A percentile compares a stretch with the other conserved stretches of the same genome.
Conservation (phyloP, 768 basidiomycete species). For the Obba rivulosa region DNA sequence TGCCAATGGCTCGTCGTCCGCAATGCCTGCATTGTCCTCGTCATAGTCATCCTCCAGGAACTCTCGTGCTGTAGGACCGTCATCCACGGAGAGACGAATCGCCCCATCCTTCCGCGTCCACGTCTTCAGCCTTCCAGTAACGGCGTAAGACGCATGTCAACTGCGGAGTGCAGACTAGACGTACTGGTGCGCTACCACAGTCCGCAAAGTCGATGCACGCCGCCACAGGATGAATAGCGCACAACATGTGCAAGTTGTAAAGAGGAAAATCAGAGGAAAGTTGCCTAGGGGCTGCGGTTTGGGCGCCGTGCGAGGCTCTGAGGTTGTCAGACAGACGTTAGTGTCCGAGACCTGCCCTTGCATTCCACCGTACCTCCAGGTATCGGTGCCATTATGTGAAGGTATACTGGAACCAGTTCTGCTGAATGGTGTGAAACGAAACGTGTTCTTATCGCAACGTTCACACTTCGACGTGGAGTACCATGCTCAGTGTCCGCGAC, state of each 20-base stretch:
- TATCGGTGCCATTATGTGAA: too few species aligned
- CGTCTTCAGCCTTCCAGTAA: slow-evolving; percentile 45
- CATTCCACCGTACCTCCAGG: too few species aligned
- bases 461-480: too few species aligned
- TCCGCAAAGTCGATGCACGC: slow-evolving; percentile 47
- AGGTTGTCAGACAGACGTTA: background rate
- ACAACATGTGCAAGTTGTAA: slow-evolving; percentile 54
- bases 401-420: too few species aligned
- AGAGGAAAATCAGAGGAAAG: slow-evolving; percentile 45
- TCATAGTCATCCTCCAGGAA: slow-evolving; percentile 60
- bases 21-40: slow-evolving; percentile 37
- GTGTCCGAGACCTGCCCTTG: too few species aligned
- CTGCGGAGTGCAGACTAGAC: slow-evolving; percentile 18
- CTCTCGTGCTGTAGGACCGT: slow-evolving; percentile 64
- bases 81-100: slow-evolving; percentile 66
- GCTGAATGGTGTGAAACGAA: too few species aligned
- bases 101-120: slow-evolving; percentile 48
- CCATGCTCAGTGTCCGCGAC: too few species aligned
- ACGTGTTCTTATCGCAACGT: too few species aligned
- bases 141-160: background rate
- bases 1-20: slow-evolving; percentile 21
- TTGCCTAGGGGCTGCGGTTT: slow-evolving; percentile 65
- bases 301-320: slow-evolving; percentile 55
- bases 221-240: slow-evolving; percentile 60
- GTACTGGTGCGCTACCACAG: slow-evolving; percentile 59